Base-by-base conservation (phyloP, 2,329 filamentous ascomycete genomes). In the Pseudogymnoascus sp. region DNA sequence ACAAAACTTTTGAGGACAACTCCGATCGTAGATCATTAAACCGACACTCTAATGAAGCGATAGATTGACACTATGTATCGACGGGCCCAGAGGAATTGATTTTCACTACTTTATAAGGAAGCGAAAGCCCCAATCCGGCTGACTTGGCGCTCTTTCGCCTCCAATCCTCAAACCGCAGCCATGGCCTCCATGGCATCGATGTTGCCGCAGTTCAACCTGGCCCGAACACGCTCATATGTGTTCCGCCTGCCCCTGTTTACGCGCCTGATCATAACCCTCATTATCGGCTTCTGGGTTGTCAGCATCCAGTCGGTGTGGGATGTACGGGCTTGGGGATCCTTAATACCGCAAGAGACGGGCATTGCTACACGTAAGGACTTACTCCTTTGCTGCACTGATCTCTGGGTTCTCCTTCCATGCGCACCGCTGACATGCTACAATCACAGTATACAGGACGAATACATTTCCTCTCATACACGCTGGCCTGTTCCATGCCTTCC, bases 211-310 rank as follows among this genome's bases (percentile, higher is more conserved):
- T 87, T 95, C 75, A 92, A 86, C 75, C 84, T 87, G 33, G 74
- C 81, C 64, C 85, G 90, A 67, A 81, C 92, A 68, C 87, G 90
- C 66, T 90, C 89, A 7, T 97, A 96, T 73, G 71, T 96, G 66
- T 79, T 90, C 63, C 87, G 92, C 58, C 80, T 97, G n/a, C 93
- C 94, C 36, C 79, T 97, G 1, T 92, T 94, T 72, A 97, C 94
- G 26, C 85, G 92, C 59, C 74, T 82, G 15, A 81, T 92, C 11
- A 73, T 92, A 17, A 70, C 85, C 3, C 75, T 86, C 47, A 89
- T 96, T 62, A 70, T 88, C 33, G 76, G 79, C 10, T 81, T 90
- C 64, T 95, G 88, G 84, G 68, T 90, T 36, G 78, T 87, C 5
- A 81, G 86, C 47, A 73, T 92, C 39, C 87, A 89, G 68, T 80